Conservation (phyloP, 257 asterid genomes). For the Solanum chiquidenum region DNA sequence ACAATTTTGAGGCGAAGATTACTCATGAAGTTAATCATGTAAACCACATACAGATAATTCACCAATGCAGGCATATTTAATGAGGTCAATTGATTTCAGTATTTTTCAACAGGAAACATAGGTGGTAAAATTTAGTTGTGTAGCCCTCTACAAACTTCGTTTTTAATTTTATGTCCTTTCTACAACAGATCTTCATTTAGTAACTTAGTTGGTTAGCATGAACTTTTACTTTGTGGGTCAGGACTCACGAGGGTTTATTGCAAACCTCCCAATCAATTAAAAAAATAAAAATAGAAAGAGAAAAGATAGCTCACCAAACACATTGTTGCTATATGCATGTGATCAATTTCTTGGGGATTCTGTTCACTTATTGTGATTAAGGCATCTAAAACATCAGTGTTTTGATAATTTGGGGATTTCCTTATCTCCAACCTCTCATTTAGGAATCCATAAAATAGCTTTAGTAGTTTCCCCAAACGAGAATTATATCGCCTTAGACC, state of each 20-base stretch:
- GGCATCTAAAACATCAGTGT: not conserved
- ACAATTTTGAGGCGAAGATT: not conserved
- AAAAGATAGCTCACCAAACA: not conserved
- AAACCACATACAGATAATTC: not conserved
- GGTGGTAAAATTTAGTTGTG: not conserved
- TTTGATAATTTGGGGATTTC: not conserved
- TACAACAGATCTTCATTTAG: not conserved
- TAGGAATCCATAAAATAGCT: not conserved
- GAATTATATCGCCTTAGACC: conserved; percentile 6
- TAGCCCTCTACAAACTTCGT: not conserved
- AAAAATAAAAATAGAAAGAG: not conserved
- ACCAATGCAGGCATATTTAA: not conserved
- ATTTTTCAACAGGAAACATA: not conserved
- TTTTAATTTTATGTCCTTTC: too few relatives aligned
- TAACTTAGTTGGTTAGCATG: too few relatives aligned
- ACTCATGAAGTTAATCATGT: not conserved
- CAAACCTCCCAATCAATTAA: not conserved
- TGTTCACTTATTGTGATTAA: not conserved
- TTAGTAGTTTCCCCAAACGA: not conserved
- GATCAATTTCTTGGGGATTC: not conserved
- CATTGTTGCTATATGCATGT: not conserved
- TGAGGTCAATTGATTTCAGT: not conserved
- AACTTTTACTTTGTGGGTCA: too few relatives aligned
- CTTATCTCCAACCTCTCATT: not conserved
- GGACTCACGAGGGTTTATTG: too few relatives aligned